Evolutionary conservation across 2,329 filamentous ascomycete genomes (phyloP), one percentile per base, ranked within the genome.

Genomic region (Phyllosticta citriasiana): DNA sequence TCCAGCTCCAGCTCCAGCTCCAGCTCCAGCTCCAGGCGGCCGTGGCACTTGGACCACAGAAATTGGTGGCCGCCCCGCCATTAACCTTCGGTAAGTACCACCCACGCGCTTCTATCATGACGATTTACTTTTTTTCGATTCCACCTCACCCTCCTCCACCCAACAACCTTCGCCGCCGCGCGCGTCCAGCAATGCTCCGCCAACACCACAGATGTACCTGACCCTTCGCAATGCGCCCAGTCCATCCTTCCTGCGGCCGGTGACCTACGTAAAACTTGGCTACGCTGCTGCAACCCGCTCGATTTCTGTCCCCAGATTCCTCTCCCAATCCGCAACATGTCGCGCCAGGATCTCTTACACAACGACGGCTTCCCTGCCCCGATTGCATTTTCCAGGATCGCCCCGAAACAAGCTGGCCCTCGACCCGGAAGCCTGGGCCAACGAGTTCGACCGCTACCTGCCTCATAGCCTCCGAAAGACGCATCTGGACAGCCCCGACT

Each of bases 171-270:
- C 16, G 52, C 59, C 55, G 24, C 59, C n/a, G 53, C 55, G 59
- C 55, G 19, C 33, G 22, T 9, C 59, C 19, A 53, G 26, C 50
- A 22, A 30, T 53, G 47, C 54, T 55, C 22, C 25, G 24, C 10
- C 53, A 51, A n/a, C n/a, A n/a, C 64, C 63, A 19, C 57, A 19
- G 70, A 74, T 74, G 73, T 71, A 73, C 66, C 66, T 67, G 64
- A 73, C 71, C 63, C 68, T 73, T 64, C 68, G 71, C 66, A 72
- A 67, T 67, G 70, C 68, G 66, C 67, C 74, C 59, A 65, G 65
- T 64, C 72, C 71, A 66, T 67, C 71, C 62, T 74, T 74, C 61
- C 71, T 70, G 62, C 64, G 68, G 55, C 65, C 69, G 57, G 64
- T 53, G 50, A 58, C 65, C 62, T 55, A 65, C 66, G 61, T 63